Conservation (phyloP, 495 filamentous ascomycete genomes). For the Glonium stellatum region DNA sequence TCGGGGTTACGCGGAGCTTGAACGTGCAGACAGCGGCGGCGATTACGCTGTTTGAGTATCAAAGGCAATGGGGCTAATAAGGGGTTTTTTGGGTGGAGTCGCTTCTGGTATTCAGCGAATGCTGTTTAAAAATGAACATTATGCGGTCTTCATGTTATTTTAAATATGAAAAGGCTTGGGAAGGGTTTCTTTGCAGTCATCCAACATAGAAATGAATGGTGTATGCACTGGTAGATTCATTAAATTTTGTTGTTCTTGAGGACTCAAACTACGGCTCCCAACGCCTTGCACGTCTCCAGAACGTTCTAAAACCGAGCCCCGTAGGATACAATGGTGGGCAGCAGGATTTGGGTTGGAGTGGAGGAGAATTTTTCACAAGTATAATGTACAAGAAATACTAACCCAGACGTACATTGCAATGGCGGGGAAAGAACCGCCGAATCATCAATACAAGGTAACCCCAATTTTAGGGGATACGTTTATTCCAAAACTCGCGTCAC, state of each 20-base stretch:
- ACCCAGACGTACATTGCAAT: neutral
- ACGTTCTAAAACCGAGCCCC: neutral
- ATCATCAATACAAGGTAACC: neutral
- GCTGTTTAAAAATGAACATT: neutral
- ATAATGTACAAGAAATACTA: neutral
- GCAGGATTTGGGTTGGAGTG: neutral
- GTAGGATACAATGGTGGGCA: neutral
- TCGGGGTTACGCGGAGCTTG: conserved; percentile 44
- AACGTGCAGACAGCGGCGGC: conserved; percentile 48
- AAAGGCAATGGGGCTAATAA: conserved; percentile 23
- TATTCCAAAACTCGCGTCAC: conserved; percentile 23
- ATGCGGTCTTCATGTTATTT: neutral
- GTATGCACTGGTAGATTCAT: neutral
- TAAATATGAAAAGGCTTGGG: too few relatives aligned
- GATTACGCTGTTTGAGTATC: conserved; percentile 42
- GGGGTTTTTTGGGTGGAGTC: neutral
- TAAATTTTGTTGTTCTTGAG: neutral
- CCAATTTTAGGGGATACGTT: neutral
- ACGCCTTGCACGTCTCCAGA: neutral
- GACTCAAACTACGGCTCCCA: neutral
- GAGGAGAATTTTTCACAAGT: neutral
- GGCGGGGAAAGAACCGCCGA: neutral
- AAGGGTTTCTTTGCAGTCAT: too few relatives aligned
- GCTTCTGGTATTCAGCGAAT: neutral
- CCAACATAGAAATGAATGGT: too few relatives aligned